Evolutionary conservation across 257 asterid species (phyloP), one percentile per base, ranked within the genome.

Genomic region (Paraleonurus japonicus): DNA sequence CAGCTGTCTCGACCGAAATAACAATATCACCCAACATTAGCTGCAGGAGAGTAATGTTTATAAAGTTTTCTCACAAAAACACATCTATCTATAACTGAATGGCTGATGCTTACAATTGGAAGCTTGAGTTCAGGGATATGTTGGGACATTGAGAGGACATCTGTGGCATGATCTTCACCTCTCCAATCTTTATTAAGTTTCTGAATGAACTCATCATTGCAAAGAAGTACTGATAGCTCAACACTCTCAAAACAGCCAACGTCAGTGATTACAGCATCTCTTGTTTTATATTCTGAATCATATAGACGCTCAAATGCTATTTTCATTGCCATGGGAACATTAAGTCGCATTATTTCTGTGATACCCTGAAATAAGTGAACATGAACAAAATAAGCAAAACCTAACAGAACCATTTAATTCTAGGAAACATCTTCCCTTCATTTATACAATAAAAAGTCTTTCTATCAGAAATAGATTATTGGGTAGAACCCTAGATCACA

Each of bases 141-240:
- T 72, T 92, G 98, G 72, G 99, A 95, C 98, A 95, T 86, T 66
- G 99, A 95, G 73, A 95, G 92, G 61, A 95, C 99, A 87, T 95
- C 99, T 28, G 99, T 95, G 47, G 98, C 86, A 9, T 78, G 90
- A 78, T 95, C 96, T 82, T 92, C 98, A 70, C 83, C 96, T 77
- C 98, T 87, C 99, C 99, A 95, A 11, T 95, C 97, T 71, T 89
- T 95, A 75, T 95, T 95, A 65, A 95, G 96, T 63, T 89, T 78
- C 66, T 78, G 76, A 81, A 95, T 92, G 81, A 89, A 95, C 39
- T 81, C 92, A 41, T 95, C 96, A 37, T 95, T 89, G 87, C 99
- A 95, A 71, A 95, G 93, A 69, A 95, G 90, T 43, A 94, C 90
- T 4, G 99, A 95, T 71, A 95, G 76, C 77, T 95, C 99, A 74